Evolutionary conservation across 225 moss, liverwort and hornwort species (phyloP).

Genomic region (Physcomitrellopsis africana): DNA sequence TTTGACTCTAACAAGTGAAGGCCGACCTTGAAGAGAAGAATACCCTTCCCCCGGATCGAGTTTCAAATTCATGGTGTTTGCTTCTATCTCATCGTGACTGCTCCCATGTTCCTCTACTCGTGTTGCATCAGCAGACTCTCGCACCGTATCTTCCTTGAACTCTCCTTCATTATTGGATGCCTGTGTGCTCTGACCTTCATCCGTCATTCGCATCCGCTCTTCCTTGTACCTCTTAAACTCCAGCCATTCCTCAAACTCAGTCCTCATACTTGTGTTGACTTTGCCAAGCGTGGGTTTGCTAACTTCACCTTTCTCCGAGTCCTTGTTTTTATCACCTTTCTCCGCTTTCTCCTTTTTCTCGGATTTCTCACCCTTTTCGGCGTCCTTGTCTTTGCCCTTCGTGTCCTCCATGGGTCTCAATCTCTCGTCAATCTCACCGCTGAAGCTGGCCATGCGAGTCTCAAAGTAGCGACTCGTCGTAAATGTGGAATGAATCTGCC

Average conservation of each 20-base stretch:
- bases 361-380: slow-evolving; percentile 23
- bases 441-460: slow-evolving; percentile 52
- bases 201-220: slow-evolving; percentile 27
- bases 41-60: slow-evolving; percentile 14
- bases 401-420: slow-evolving; percentile 36
- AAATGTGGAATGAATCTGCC: slow-evolving; percentile 53
- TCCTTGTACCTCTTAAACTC: slow-evolving; percentile 52
- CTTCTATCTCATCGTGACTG: slow-evolving; percentile 27
- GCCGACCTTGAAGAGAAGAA: neutral
- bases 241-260: slow-evolving; percentile 47
- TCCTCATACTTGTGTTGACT: slow-evolving; percentile 37
- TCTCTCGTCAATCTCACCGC: slow-evolving; percentile 52
- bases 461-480: slow-evolving; percentile 55
- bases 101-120: slow-evolving; percentile 6
- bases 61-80: slow-evolving; percentile 25
- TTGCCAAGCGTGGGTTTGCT: slow-evolving; percentile 29
- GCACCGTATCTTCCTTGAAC: neutral
- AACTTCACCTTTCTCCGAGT: slow-evolving; percentile 11
- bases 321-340: slow-evolving; percentile 10
- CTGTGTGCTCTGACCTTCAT: slow-evolving; percentile 15
- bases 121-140: neutral
- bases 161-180: neutral
- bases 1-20: too few relatives aligned
- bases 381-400: slow-evolving; percentile 40
- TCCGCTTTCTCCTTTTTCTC: slow-evolving; percentile 28